These are phyloP conservation scores for Basipetospora sp. DNA, from an alignment of 2,329 filamentous ascomycete species.

Conservation along the genomic window DNA sequence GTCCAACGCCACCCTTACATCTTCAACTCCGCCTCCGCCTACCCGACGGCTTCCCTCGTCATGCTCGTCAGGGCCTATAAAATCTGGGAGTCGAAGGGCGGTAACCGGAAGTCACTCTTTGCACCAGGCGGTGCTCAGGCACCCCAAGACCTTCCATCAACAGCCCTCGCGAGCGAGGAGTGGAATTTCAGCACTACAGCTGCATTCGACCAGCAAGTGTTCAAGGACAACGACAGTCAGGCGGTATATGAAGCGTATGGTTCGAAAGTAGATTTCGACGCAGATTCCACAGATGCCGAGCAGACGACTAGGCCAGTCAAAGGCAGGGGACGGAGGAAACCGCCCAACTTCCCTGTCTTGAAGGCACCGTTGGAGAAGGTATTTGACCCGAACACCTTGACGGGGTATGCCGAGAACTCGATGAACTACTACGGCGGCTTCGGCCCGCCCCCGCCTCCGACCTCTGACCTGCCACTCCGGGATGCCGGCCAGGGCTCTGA, in stretches of 20 bases:
- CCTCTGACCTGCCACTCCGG: conserved; percentile 44
- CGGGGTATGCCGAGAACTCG: conserved; percentile 50
- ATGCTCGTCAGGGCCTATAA: conserved; percentile 58
- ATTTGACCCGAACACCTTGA: conserved; percentile 51
- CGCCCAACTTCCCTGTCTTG: conserved; percentile 41
- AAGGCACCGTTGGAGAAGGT: conserved; percentile 48
- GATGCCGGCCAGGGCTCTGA: conserved; percentile 27
- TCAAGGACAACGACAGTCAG: conserved; percentile 37
- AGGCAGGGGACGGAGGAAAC: conserved; percentile 36
- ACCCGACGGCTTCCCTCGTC: conserved; percentile 49
- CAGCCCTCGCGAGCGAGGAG: conserved; percentile 38
- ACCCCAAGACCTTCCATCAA: conserved; percentile 28
- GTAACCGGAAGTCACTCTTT: conserved; percentile 52
- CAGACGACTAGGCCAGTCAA: conserved; percentile 39
- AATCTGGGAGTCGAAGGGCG: conserved; percentile 61
- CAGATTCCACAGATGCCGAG: conserved; percentile 20
- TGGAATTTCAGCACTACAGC: conserved; percentile 56
- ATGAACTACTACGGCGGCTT: conserved; percentile 40
- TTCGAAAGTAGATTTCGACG: conserved; percentile 38
- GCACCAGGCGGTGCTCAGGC: conserved; percentile 43
- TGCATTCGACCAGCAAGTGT: conserved; percentile 45
- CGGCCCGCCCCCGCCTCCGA: conserved; percentile 14
- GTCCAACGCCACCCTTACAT: conserved; percentile 59
- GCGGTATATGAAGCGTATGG: conserved; percentile 49
- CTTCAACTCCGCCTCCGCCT: conserved; percentile 42